Conservation (phyloP, 805 yeast species). For the Nematodospora valgi region DNA sequence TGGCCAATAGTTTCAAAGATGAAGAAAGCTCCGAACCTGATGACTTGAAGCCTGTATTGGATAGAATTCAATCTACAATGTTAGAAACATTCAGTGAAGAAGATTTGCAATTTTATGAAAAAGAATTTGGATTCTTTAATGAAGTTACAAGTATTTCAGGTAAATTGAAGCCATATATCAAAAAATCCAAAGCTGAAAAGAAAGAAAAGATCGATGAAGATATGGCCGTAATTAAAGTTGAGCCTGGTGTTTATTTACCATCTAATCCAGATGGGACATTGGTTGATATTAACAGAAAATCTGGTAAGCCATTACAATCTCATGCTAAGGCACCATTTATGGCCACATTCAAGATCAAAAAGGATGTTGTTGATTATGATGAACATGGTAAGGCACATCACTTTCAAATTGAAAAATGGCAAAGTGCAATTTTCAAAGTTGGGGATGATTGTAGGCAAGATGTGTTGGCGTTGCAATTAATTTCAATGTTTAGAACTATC, state of each 20-base stretch:
- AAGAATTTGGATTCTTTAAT: constrained; percentile 84
- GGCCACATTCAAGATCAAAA: constrained; percentile 88
- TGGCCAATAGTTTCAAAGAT: constrained; percentile 87
- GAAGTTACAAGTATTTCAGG: constrained; percentile 95
- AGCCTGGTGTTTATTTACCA: constrained; percentile 80
- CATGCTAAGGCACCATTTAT: constrained; percentile 98
- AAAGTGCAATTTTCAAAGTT: constrained; percentile 95
- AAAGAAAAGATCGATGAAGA: constrained; percentile 95
- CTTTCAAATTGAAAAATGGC: constrained; percentile 67
- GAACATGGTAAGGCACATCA: constrained; percentile 29
- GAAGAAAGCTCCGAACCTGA: constrained; percentile 84
- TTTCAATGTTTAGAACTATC: constrained; percentile 85
- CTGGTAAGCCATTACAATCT: constrained; percentile 93
- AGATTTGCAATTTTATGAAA: constrained; percentile 67
- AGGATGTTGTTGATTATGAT: constrained; percentile 46
- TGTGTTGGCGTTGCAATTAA: constrained; percentile 86
- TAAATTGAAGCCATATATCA: constrained; percentile 89
- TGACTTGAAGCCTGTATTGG: constrained; percentile 76
- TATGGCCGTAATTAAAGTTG: constrained; percentile 52
- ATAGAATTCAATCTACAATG: constrained; percentile 66
- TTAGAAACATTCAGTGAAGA: constrained; percentile 53
- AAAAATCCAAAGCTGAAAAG: constrained; percentile 93
- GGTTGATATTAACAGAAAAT: constrained; percentile 82
- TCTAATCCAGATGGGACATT: constrained; percentile 96
- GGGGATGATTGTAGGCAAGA: constrained; percentile 99